Conservation (phyloP, 2,329 filamentous ascomycete genomes). For the Fusarium duplospermum region DNA sequence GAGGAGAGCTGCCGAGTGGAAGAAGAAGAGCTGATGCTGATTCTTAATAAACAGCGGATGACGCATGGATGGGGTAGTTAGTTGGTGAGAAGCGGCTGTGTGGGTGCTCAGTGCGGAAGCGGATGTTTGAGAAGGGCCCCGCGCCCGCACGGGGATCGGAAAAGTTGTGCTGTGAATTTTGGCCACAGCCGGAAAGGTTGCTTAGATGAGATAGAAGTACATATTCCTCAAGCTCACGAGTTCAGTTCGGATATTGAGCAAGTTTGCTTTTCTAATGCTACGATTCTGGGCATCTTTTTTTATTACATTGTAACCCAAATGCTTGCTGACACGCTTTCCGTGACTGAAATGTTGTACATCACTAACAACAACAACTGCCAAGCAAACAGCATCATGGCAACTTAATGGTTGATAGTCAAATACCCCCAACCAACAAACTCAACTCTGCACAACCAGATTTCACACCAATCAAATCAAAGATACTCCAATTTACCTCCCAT, state of each 20-base stretch:
- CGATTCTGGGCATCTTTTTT: not conserved
- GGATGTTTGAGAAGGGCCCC: constrained; percentile 18
- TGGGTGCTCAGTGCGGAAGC: constrained; percentile 9
- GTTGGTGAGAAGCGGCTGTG: constrained; percentile 5
- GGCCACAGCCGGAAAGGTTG: constrained; percentile 14
- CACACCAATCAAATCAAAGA: not conserved
- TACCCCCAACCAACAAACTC: not conserved
- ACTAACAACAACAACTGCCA: not conserved
- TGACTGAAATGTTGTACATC: not conserved
- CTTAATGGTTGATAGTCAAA: not conserved
- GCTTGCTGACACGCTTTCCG: not conserved
- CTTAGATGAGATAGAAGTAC: constrained; percentile 31
- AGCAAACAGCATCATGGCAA: not conserved
- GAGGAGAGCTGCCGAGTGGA: constrained; percentile 58
- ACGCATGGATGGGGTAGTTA: constrained; percentile 3
- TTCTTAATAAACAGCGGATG: constrained; percentile 1
- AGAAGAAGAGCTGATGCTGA: constrained; percentile 51
- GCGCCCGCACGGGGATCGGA: constrained; percentile 19
- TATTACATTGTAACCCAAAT: not conserved
- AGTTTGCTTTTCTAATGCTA: constrained; percentile 5
- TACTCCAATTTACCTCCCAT: not conserved
- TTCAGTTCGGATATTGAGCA: constrained; percentile 4
- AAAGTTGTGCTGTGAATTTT: constrained; percentile 36
- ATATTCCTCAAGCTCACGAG: constrained; percentile 5
- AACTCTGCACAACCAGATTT: not conserved